Base-by-base conservation (phyloP, 2,329 filamentous ascomycete genomes). In the Pseudopithomyces chartarum region DNA sequence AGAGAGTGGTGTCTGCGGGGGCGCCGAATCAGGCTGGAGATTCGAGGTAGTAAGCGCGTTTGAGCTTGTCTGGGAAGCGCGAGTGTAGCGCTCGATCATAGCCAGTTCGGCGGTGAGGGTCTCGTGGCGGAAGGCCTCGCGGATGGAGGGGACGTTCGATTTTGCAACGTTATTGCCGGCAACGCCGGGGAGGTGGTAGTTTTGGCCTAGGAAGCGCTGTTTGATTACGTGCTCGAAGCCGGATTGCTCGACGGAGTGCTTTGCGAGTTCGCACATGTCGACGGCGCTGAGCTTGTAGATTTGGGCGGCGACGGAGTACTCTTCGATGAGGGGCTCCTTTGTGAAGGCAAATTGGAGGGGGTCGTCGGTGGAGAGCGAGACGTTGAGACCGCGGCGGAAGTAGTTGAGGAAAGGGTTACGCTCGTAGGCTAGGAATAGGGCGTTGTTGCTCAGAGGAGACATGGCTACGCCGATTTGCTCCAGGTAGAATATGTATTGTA, bases 391-490 rank as follows among this genome's bases (percentile, higher is more conserved):
- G 54, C 95, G 88, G 71, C 91, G 90, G 81, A 99, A 99, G 78
- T 99, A 99, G 69, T 90, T 91, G 66, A 96, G 84, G 78, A 97
- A 99, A 0, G 95, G 95, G 67, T 99, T 99, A 57, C 96, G 88
- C 76, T 99, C 95, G 71, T 99, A 98, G 1, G 94, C 92, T 51
- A 99, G 80, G 79, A 99, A 99, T 32, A 99, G 80, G 0, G 95
- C 95, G 68, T 99, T 99, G 80, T 99, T 99, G 76, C 92, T 97
- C 44, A 99, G 83, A 2, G 95, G 95, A n/a, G 94, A 98, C 95
- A 99, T 99, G 59, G 95, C 95, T 61, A 99, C 95, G 56, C 95
- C 95, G 60, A 99, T 97, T 73, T 98, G 94, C 71, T 99, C 93
- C 19, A 99, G 86, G 69, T 99, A 99, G 79, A 97, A 99, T 49